A percentile compares a stretch with the other conserved stretches of the same genome.
Evolutionary conservation across 2,329 filamentous ascomycete species (phyloP).

Genomic region (Cercospora canescens): DNA sequence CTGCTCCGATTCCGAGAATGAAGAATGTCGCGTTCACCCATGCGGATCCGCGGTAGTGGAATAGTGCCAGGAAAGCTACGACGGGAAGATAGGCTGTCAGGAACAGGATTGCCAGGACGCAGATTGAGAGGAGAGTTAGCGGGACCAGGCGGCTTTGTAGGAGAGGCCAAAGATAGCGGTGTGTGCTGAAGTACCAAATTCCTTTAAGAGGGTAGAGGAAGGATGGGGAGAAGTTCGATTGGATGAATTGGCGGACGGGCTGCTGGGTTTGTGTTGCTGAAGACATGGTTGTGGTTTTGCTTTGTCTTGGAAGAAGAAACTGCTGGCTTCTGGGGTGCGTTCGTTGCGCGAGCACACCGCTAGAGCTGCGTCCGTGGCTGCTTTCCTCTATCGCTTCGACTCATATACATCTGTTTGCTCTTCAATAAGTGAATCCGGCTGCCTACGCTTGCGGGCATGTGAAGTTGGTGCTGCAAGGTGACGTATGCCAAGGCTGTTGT

Average conservation of each 20-base stretch:
- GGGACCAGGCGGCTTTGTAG: conserved; percentile 77
- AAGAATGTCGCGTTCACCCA: conserved; percentile 87
- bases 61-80: conserved; percentile 83
- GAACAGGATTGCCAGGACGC: conserved; percentile 85
- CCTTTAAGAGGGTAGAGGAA: conserved; percentile 52
- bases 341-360: background rate
- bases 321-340: background rate
- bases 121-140: conserved; percentile 74
- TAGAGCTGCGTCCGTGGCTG: background rate
- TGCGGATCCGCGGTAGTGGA: conserved; percentile 74
- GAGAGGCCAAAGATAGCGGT: conserved; percentile 80
- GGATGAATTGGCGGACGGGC: conserved; percentile 26
- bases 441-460: background rate
- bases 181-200: conserved; percentile 76
- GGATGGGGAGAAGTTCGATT: conserved; percentile 37
- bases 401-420: background rate
- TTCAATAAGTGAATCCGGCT: background rate
- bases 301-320: background rate
- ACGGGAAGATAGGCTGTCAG: conserved; percentile 86
- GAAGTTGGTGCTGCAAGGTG: background rate
- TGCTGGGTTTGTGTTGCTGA: background rate
- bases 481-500: background rate
- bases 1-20: conserved; percentile 68
- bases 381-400: background rate
- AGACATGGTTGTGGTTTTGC: conserved; percentile 5